phyloP scores from a whole-genome alignment of 75 land plant species.

The Pinus taeda region DNA sequence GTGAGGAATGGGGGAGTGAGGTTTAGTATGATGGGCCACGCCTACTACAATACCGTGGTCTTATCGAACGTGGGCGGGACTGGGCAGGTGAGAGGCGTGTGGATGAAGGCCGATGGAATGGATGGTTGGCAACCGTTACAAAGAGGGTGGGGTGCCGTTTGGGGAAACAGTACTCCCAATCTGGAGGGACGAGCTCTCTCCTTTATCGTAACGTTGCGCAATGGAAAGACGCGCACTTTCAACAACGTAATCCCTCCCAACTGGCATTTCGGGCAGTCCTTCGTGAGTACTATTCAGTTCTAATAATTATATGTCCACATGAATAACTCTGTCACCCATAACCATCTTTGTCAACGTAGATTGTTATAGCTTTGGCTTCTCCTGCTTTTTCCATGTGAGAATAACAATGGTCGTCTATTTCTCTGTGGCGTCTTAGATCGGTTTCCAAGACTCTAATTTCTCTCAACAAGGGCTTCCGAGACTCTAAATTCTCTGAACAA shows the following conservation, averaged over 20 bases:
- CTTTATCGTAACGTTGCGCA: slow-evolving; percentile 15
- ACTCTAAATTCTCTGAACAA: no score
- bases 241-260: neutral
- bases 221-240: slow-evolving; percentile 8
- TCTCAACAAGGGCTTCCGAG: no score
- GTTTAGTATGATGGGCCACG: slow-evolving; percentile 15
- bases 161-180: slow-evolving; percentile 7
- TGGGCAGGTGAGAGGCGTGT: slow-evolving; percentile 11
- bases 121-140: slow-evolving; percentile 1
- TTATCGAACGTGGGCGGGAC: slow-evolving; percentile 13
- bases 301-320: no score
- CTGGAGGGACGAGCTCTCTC: slow-evolving; percentile 18
- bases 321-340: no score
- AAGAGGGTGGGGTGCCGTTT: slow-evolving; percentile 11
- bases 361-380: no score
- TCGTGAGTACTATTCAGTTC: no score
- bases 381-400: no score
- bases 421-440: no score
- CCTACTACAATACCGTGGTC: slow-evolving; percentile 13
- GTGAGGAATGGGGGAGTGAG: slow-evolving; percentile 8
- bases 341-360: no score
- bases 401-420: no score
- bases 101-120: slow-evolving; percentile 11
- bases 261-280: slow-evolving; percentile 24
- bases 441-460: no score